Evolutionary conservation across 164 flowering plant species (phyloP), one percentile per base, ranked within the genome.

Genomic region (Nymphaea colorata): DNA sequence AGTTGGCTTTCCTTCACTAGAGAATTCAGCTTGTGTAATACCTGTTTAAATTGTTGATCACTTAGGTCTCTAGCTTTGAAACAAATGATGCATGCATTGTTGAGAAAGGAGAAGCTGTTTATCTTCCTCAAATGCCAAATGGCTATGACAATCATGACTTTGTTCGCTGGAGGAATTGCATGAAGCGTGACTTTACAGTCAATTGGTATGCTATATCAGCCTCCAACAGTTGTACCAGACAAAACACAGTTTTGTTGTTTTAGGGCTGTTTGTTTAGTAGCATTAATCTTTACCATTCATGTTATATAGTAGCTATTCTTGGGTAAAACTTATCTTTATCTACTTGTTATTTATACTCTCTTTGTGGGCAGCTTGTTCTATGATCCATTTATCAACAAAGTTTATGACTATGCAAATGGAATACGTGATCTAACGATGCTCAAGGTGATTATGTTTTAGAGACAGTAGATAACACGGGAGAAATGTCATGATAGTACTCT

Each of bases 171-270:
- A 85, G 70, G 71, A 70, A 91, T 63, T 81, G 85, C 72, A 67
- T 87, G 85, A 63, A 63, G 4, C 78, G 99, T 59, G 99, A 95
- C 75, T 95, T 95, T 80, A 95, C 98, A 15, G 75, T 95, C 65
- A 95, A 95, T 76, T 84, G 98, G 99, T 85, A 64, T 61, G 67
- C 11, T 47, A 17, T 64, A 3, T 41, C 36, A 25, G 36, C 41
- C 5, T 47, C 12, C 55, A 47, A 47, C 55, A 47, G 2, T 47
- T 47, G 55, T 47, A 47, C 12, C 11, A 47, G 12, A 14, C 12
- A 6, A 7, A 6, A 47, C 11, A 7, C 55, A 4, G 55, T 47
- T 14, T 6, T 14, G 55, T 47, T 47, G 7, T 47, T 47, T 47
- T 47, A 47, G 55, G 3, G 55, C 55, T 47, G 2, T 14, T 47